Evolutionary conservation across 176 grass and related monocot genomes (phyloP).

Genomic region (Thinopyrum elongatum): DNA sequence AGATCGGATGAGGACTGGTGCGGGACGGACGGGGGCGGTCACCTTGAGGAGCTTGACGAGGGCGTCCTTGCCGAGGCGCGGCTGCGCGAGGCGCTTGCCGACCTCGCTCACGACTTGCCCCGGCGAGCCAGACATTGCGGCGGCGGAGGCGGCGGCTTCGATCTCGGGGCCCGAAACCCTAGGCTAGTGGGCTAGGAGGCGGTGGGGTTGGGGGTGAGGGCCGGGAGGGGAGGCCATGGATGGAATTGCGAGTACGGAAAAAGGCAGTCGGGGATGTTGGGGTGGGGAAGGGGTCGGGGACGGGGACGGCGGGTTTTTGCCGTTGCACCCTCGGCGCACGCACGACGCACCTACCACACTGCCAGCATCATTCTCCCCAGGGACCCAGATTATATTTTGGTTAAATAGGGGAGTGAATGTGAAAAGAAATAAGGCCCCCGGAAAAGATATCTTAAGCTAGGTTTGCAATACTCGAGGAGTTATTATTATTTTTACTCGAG

Average conservation of each 20-base stretch:
- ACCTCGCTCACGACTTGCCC: conserved; percentile 58
- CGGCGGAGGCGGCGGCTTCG: background rate
- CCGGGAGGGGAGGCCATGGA: conserved; percentile 28
- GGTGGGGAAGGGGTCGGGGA: background rate
- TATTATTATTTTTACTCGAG: no score
- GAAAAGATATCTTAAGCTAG: no score
- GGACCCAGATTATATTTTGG: background rate
- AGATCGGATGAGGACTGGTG: background rate
- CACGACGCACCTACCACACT: no score
- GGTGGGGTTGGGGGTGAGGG: background rate
- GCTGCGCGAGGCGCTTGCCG: conserved; percentile 70
- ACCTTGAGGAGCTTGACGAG: conserved; percentile 94
- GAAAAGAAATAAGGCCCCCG: background rate
- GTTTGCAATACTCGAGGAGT: no score
- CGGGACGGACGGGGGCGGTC: background rate
- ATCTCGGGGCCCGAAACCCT: conserved; percentile 34
- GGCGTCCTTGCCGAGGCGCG: conserved; percentile 83
- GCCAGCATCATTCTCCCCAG: background rate
- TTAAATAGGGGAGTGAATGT: background rate
- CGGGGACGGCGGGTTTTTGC: background rate
- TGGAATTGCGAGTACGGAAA: background rate
- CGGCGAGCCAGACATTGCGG: conserved; percentile 35
- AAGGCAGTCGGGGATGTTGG: conserved; percentile 4
- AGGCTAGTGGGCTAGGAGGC: conserved; percentile 18
- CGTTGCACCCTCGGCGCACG: background rate